These are phyloP conservation scores for Discostella stelligeroides DNA, from an alignment of 108 stramenopile species.

Conservation along the genomic window DNA sequence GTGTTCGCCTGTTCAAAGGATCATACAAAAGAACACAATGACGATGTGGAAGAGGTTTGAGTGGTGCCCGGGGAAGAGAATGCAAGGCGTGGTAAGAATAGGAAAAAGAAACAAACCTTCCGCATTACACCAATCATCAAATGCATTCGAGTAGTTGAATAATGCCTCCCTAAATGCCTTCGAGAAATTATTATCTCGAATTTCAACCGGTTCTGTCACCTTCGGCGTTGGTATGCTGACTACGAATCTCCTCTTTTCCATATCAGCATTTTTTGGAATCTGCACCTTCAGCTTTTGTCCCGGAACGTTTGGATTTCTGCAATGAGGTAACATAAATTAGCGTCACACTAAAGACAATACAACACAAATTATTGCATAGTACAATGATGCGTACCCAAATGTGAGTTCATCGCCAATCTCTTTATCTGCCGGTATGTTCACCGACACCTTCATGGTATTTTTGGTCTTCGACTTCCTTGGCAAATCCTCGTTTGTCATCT, in stretches of 20 bases:
- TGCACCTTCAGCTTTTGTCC: conserved; percentile 80
- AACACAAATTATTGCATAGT: neutral
- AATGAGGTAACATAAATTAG: neutral
- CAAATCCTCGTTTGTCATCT: conserved; percentile 64
- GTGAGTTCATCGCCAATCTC: conserved; percentile 70
- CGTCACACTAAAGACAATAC: neutral
- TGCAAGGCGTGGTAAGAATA: neutral
- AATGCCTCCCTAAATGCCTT: conserved; percentile 60
- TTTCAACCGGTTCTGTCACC: conserved; percentile 20
- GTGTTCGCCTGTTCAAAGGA: conserved; percentile 18
- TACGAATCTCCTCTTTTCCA: conserved; percentile 51
- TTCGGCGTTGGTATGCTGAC: conserved; percentile 70
- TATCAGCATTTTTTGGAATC: conserved; percentile 74
- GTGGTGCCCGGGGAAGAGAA: neutral
- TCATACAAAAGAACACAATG: neutral
- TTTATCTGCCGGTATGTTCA: conserved; percentile 71
- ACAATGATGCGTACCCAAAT: conserved; percentile 56
- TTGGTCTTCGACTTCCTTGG: conserved; percentile 58
- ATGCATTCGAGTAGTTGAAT: conserved; percentile 35
- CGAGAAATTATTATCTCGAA: conserved; percentile 68
- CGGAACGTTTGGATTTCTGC: conserved; percentile 74
- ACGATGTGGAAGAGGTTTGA: neutral
- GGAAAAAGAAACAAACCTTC: conserved; percentile 29
- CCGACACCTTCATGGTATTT: conserved; percentile 53
- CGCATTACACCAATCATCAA: conserved; percentile 75